Percentiles rank a stretch among this genome's conserved stretches.
phyloP scores from a whole-genome alignment of 352 stramenopile species.

The Pythium myriotylum region DNA sequence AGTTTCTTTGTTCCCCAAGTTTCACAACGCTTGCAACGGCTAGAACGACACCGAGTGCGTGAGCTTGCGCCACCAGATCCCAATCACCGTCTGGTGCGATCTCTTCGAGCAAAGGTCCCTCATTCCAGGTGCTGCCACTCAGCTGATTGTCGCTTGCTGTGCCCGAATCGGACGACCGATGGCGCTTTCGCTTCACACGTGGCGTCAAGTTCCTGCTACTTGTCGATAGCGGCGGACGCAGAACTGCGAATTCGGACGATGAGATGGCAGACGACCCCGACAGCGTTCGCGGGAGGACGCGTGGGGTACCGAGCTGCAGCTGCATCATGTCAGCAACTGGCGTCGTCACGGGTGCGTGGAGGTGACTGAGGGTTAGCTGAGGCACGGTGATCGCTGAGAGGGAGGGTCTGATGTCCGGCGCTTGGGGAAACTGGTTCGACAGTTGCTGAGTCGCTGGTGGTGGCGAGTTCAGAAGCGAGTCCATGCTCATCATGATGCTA shows the following conservation, averaged over 20 bases:
- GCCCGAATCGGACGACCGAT: conserved; percentile 60
- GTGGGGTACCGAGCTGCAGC: conserved; percentile 55
- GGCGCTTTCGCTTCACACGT: conserved; percentile 61
- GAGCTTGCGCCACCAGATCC: conserved; percentile 25
- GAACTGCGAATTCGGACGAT: conserved; percentile 3
- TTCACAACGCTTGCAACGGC: conserved; percentile 8
- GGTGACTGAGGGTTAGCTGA: conserved; percentile 6
- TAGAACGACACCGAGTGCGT: conserved; percentile 11
- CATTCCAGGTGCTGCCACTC: conserved; percentile 38
- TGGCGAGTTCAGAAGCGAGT: conserved; percentile 25
- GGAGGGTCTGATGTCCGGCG: conserved; percentile 8
- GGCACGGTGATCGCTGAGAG: conserved; percentile 13
- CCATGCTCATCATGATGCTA: conserved; percentile 22
- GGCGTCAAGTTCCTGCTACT: neutral
- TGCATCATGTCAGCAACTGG: conserved; percentile 80
- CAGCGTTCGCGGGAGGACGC: conserved; percentile 24
- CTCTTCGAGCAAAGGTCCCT: conserved; percentile 45
- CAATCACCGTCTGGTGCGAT: conserved; percentile 39
- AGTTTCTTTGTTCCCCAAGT: neutral
- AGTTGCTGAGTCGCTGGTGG: neutral
- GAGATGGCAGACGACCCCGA: conserved; percentile 24
- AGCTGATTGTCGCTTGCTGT: conserved; percentile 39
- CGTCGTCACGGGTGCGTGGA: conserved; percentile 42
- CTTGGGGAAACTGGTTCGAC: neutral
- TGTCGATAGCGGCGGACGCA: conserved; percentile 1